These are phyloP conservation scores for Platanus orientalis DNA, from an alignment of 164 flowering plant species.

Conservation along the genomic window DNA sequence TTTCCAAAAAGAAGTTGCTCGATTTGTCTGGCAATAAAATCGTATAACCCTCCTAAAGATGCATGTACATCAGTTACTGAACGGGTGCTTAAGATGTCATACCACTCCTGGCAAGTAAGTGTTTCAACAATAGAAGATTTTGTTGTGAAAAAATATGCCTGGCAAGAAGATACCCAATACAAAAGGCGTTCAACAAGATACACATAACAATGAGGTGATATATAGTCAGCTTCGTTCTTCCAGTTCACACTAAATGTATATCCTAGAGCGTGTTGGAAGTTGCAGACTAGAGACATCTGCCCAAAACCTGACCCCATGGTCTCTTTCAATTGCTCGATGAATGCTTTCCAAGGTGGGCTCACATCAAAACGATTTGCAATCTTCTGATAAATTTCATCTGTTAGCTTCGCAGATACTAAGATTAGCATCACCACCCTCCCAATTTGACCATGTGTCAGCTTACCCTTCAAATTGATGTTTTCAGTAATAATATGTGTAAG, in stretches of 20 bases:
- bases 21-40: slow-evolving; percentile 16
- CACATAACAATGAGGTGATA: slow-evolving; percentile 54
- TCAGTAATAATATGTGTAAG: slow-evolving; percentile 28
- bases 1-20: slow-evolving; percentile 19
- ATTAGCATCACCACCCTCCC: slow-evolving; percentile 41
- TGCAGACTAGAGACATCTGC: slow-evolving; percentile 9
- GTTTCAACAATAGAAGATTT: slow-evolving; percentile 45
- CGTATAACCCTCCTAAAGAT: neutral
- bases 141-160: slow-evolving; percentile 31
- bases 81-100: neutral
- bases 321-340: slow-evolving; percentile 23
- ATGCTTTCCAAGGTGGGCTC: slow-evolving; percentile 33
- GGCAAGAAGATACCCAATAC: slow-evolving; percentile 29
- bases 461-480: slow-evolving; percentile 12
- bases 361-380: slow-evolving; percentile 17
- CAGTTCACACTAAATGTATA: slow-evolving; percentile 22
- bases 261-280: slow-evolving; percentile 19
- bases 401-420: slow-evolving; percentile 34
- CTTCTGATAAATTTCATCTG: slow-evolving; percentile 23
- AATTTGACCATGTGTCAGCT: slow-evolving; percentile 43
- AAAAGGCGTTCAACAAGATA: slow-evolving; percentile 56
- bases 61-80: neutral
- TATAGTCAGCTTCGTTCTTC: slow-evolving; percentile 33
- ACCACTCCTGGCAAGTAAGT: slow-evolving; percentile 27
- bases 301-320: slow-evolving; percentile 9